These are phyloP conservation scores for Aspergillus sclerotialis DNA, from an alignment of 2,329 filamentous ascomycete species.

Conservation along the genomic window DNA sequence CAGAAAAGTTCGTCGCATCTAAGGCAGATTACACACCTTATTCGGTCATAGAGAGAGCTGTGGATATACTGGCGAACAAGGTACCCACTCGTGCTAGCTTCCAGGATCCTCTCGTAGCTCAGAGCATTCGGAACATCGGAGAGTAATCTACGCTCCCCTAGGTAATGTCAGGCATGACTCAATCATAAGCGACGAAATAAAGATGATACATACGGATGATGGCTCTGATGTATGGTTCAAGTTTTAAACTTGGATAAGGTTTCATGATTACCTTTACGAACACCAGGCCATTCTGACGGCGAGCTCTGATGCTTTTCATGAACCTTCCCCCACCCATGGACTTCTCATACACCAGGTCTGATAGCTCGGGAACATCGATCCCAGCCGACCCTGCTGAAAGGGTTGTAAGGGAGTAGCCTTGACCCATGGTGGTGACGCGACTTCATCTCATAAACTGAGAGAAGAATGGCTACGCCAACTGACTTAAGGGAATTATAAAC, in stretches of 20 bases:
- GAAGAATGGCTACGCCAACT: neutral
- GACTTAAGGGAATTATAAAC: too few species aligned
- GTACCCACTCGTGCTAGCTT: constrained; percentile 86
- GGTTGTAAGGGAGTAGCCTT: constrained; percentile 90
- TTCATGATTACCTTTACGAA: constrained; percentile 95
- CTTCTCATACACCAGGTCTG: constrained; percentile 85
- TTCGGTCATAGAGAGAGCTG: constrained; percentile 91
- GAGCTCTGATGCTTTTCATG: constrained; percentile 91
- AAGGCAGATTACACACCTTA: constrained; percentile 44
- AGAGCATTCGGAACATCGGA: constrained; percentile 84
- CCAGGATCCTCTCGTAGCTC: constrained; percentile 80
- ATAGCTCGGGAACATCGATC: constrained; percentile 87
- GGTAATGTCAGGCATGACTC: neutral
- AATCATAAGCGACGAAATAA: neutral
- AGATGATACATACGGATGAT: constrained; percentile 69
- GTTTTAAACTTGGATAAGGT: constrained; percentile 72
- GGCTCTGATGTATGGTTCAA: constrained; percentile 69
- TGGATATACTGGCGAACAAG: constrained; percentile 92
- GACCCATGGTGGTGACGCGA: constrained; percentile 62
- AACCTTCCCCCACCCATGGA: constrained; percentile 87
- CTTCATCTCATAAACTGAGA: constrained; percentile 21
- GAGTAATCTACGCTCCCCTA: constrained; percentile 72
- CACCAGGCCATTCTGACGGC: constrained; percentile 83
- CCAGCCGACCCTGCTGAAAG: constrained; percentile 86
- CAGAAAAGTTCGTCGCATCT: constrained; percentile 10